Evolutionary conservation across 164 flowering plant genomes (phyloP).

Genomic region (Euptelea pleiosperma): DNA sequence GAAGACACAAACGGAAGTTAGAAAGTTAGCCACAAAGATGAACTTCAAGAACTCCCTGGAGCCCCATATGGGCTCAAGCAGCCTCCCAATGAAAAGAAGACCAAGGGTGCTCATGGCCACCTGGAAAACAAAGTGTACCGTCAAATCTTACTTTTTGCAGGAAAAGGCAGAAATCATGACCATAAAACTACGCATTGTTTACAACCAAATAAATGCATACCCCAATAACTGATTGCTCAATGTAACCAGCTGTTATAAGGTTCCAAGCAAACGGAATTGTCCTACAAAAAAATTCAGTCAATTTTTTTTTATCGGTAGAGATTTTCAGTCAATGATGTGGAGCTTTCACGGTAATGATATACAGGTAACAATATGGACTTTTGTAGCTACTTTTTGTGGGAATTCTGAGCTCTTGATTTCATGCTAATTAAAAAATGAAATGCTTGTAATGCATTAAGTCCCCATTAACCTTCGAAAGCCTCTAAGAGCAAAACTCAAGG

Average conservation of each 20-base stretch:
- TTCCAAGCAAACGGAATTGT: slow-evolving; percentile 98
- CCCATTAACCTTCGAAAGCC: no score
- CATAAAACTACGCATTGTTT: no score
- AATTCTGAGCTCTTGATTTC: no score
- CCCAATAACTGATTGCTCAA: slow-evolving; percentile 78
- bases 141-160: slow-evolving; percentile 13
- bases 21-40: slow-evolving; percentile 72
- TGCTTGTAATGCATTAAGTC: no score
- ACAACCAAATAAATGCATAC: slow-evolving; percentile 39
- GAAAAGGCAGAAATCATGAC: no score
- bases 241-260: slow-evolving; percentile 85
- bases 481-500: no score
- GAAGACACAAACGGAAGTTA: slow-evolving; percentile 76
- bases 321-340: background rate
- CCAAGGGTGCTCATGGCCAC: slow-evolving; percentile 59
- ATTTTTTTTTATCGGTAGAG: slow-evolving; percentile 6
- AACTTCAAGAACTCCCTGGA: slow-evolving; percentile 93
- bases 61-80: slow-evolving; percentile 98
- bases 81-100: slow-evolving; percentile 84
- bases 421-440: no score
- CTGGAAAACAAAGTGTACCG: slow-evolving; percentile 35
- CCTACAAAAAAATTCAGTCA: slow-evolving; percentile 58
- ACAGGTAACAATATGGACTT: no score
- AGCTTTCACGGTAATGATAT: background rate
- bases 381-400: no score